Percentiles rank a stretch among this genome's conserved stretches.
Evolutionary conservation across 495 filamentous ascomycete species (phyloP).

Genomic region (Cercophora sp.): DNA sequence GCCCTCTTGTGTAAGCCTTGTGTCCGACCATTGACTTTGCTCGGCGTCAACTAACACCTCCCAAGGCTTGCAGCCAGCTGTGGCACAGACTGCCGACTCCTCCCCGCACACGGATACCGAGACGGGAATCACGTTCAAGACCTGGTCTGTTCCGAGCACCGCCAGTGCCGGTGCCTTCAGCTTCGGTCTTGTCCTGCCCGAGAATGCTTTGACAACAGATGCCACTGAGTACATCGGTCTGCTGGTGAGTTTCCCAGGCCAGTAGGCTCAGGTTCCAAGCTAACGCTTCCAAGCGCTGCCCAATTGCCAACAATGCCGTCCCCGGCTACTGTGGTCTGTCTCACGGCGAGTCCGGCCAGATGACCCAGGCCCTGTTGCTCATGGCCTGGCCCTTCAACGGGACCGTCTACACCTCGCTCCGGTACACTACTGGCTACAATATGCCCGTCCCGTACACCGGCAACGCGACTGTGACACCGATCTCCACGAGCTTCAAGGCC

Average conservation of each 20-base stretch:
- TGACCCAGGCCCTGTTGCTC: slow-evolving; percentile 56
- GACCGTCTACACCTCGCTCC: slow-evolving; percentile 51
- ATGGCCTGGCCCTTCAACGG: slow-evolving; percentile 52
- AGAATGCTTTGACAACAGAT: slow-evolving; percentile 45
- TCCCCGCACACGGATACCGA: slow-evolving; percentile 36
- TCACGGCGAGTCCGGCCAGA: slow-evolving; percentile 46
- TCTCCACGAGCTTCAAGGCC: slow-evolving; percentile 53
- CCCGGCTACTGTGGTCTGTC: slow-evolving; percentile 57
- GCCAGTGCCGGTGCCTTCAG: slow-evolving; percentile 35
- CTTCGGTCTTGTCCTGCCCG: slow-evolving; percentile 55
- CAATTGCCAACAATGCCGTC: slow-evolving; percentile 16
- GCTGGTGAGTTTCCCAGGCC: slow-evolving; percentile 35
- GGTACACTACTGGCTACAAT: slow-evolving; percentile 55
- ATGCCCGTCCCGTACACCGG: slow-evolving; percentile 56
- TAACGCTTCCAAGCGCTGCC: slow-evolving; percentile 24
- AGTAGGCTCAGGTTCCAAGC: not conserved
- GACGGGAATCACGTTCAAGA: slow-evolving; percentile 42
- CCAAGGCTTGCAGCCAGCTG: slow-evolving; percentile 22
- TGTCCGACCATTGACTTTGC: not conserved
- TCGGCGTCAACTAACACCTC: slow-evolving; percentile 10
- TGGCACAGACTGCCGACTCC: slow-evolving; percentile 21
- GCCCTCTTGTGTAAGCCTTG: slow-evolving; percentile 28
- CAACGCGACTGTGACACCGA: slow-evolving; percentile 53
- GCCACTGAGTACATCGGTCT: slow-evolving; percentile 57
- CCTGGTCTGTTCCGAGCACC: slow-evolving; percentile 28